Percentiles rank a stretch among this genome's conserved stretches.
Evolutionary conservation across 1,284 basidiomycete species (phyloP).

Genomic region (Chondrostereum purpureum): DNA sequence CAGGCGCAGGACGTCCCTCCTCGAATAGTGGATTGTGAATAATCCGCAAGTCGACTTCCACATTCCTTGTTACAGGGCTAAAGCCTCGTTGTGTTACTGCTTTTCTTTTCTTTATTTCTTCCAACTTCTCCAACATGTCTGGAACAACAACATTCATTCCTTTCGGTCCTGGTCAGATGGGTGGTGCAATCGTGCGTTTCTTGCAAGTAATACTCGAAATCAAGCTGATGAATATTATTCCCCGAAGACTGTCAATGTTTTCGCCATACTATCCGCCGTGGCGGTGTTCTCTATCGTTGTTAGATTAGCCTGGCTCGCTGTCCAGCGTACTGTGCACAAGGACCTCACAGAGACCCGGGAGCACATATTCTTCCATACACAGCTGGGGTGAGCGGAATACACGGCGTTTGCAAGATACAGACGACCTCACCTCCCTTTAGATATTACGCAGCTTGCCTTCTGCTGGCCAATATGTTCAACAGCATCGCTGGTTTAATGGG

Average conservation of each 20-base stretch:
- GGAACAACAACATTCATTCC: slow-evolving; percentile 17
- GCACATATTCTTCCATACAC: slow-evolving; percentile 61
- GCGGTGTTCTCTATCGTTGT: slow-evolving; percentile 42
- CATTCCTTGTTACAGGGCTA: no score
- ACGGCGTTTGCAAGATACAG: not conserved
- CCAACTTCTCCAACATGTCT: slow-evolving; percentile 2
- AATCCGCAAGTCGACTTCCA: no score
- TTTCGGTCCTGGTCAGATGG: slow-evolving; percentile 23
- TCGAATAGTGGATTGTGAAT: no score
- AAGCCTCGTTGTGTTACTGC: slow-evolving; percentile 6
- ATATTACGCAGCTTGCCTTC: slow-evolving; percentile 54
- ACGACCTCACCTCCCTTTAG: not conserved
- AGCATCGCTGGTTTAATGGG: slow-evolving; percentile 47
- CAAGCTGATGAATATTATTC: not conserved
- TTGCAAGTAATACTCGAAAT: no score
- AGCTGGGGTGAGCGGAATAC: slow-evolving; percentile 39
- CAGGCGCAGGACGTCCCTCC: slow-evolving; percentile 20
- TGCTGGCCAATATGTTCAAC: slow-evolving; percentile 51
- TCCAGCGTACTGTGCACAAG: slow-evolving; percentile 22
- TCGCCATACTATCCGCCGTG: slow-evolving; percentile 46
- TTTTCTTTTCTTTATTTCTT: slow-evolving; percentile 8
- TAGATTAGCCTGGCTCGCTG: slow-evolving; percentile 36
- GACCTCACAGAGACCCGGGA: slow-evolving; percentile 30
- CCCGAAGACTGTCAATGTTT: slow-evolving; percentile 46
- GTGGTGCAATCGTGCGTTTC: slow-evolving; percentile 39